Conservation (phyloP, 768 basidiomycete species). For the Exidia glandulosa region DNA sequence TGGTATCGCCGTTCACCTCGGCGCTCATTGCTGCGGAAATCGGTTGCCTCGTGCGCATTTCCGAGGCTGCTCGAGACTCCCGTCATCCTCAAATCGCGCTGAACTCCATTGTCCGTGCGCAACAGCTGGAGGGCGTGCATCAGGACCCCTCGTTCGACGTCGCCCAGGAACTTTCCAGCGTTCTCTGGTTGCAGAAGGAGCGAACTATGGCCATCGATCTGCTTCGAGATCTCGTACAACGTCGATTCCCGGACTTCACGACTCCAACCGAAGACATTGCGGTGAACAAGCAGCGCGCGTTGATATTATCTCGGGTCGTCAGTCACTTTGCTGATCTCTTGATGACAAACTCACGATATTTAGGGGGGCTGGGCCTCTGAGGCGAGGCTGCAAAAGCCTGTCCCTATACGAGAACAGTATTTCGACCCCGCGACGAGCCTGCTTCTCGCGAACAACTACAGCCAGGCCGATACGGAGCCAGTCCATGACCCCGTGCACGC, state of each 20-base stretch:
- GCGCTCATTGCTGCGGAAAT: constrained; percentile 52
- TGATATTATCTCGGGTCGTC: constrained; percentile 51
- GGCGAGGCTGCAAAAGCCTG: constrained; percentile 71
- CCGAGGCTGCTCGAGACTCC: constrained; percentile 54
- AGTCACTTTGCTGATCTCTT: constrained; percentile 13
- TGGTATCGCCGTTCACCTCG: constrained; percentile 42
- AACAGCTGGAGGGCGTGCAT: constrained; percentile 35
- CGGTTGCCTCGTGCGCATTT: constrained; percentile 58
- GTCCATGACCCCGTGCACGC: constrained; percentile 28
- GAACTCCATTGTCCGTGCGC: constrained; percentile 73
- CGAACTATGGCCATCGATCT: constrained; percentile 72
- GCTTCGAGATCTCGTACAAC: constrained; percentile 32
- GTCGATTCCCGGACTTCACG: background rate
- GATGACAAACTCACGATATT: background rate
- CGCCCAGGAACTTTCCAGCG: constrained; percentile 75
- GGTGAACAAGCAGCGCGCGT: constrained; percentile 2
- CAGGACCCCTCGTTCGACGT: constrained; percentile 38
- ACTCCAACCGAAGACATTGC: background rate
- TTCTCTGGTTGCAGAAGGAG: constrained; percentile 83
- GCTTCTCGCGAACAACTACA: constrained; percentile 10
- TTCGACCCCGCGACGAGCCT: constrained; percentile 52
- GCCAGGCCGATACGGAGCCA: constrained; percentile 5
- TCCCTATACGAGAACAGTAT: constrained; percentile 54
- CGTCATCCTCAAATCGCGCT: constrained; percentile 71
- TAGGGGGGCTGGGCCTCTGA: constrained; percentile 88